Base-by-base conservation (phyloP, 1,139 yeast genomes). In the Saccharomyces hybrid region DNA sequence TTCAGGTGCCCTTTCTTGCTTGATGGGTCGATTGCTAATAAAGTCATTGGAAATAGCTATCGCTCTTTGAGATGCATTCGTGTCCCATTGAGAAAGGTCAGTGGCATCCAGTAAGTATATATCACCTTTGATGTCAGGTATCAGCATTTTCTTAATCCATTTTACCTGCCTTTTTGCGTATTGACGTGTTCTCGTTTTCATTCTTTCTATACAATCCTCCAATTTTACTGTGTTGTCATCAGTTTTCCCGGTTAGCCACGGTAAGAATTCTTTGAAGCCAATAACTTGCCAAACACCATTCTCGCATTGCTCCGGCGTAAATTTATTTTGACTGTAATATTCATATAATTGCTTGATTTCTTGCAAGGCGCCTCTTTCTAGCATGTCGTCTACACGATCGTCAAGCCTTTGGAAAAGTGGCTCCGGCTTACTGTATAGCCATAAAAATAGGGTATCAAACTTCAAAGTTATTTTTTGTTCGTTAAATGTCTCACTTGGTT, bases 241-340 rank as follows among this genome's bases (percentile, higher is more conserved):
- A 0, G 58, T 55, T 0, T 65, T 64, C 0, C 65, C 67, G 32
- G 71, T 62, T 4, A 93, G 69, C 85, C 90, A 91, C 0, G 96
- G 96, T 44, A 90, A 68, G 66, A 93, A 91, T 68, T 93, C 98
- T 65, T 89, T 88, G 69, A 89, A 93, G 1, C 99, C 99, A 63
- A 93, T 90, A 1, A 89, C 96, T 70, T 93, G 99, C 89, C 90
- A 91, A 0, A 93, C 79, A 0, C 99, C 98, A 53, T 80, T 74
- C 52, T 88, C 85, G 54, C 82, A 72, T 53, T 80, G 82, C 26
- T 63, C 66, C 1, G 73, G 73, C 0, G 65, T 59, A 28, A 59
- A 59, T 0, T 53, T 51, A 0, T 62, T 54, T 0, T 55, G 46
- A 28, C 62, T 55, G 58, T 77, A 85, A 44, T 70, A 74, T 0